These are phyloP conservation scores for Yamadazyma laniorum DNA, from an alignment of 805 yeast species.

Conservation along the genomic window DNA sequence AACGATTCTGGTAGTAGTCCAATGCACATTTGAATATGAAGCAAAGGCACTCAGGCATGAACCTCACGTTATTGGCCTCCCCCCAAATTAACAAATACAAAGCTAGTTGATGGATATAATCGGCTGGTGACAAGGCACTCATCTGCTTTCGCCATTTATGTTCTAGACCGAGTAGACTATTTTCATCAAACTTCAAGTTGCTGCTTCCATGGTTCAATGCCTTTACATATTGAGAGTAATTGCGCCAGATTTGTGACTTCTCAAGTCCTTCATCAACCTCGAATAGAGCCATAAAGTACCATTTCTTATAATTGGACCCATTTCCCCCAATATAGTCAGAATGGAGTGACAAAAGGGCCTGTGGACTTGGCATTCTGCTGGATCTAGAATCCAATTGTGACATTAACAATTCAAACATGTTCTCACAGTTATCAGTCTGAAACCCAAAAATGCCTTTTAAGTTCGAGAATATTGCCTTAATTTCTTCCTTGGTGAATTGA, in stretches of 20 bases:
- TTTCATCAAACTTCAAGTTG: slow-evolving; percentile 20
- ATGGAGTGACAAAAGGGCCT: slow-evolving; percentile 75
- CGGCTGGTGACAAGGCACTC: slow-evolving; percentile 51
- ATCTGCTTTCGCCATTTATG: slow-evolving; percentile 67
- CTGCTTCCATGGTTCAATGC: slow-evolving; percentile 38
- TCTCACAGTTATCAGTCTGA: slow-evolving; percentile 72
- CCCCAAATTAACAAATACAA: slow-evolving; percentile 70
- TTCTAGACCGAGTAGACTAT: slow-evolving; percentile 19
- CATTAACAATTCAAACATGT: slow-evolving; percentile 82
- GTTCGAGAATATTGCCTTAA: slow-evolving; percentile 57
- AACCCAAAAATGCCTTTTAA: slow-evolving; percentile 74
- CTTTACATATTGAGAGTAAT: slow-evolving; percentile 18
- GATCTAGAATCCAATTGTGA: slow-evolving; percentile 82
- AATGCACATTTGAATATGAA: slow-evolving; percentile 30
- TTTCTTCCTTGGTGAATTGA: slow-evolving; percentile 41
- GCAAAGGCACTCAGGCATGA: slow-evolving; percentile 44
- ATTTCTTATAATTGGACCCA: slow-evolving; percentile 79
- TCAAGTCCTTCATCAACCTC: slow-evolving; percentile 62
- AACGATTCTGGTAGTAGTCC: slow-evolving; percentile 19
- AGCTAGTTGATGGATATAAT: slow-evolving; percentile 64
- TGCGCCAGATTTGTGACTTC: slow-evolving; percentile 15
- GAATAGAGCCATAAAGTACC: slow-evolving; percentile 87
- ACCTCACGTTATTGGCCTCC: slow-evolving; percentile 65
- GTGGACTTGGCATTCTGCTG: slow-evolving; percentile 67
- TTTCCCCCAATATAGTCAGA: slow-evolving; percentile 93